Conservation (phyloP, 2,329 filamentous ascomycete genomes). For the Aspergillus pseudoviridinutans region DNA sequence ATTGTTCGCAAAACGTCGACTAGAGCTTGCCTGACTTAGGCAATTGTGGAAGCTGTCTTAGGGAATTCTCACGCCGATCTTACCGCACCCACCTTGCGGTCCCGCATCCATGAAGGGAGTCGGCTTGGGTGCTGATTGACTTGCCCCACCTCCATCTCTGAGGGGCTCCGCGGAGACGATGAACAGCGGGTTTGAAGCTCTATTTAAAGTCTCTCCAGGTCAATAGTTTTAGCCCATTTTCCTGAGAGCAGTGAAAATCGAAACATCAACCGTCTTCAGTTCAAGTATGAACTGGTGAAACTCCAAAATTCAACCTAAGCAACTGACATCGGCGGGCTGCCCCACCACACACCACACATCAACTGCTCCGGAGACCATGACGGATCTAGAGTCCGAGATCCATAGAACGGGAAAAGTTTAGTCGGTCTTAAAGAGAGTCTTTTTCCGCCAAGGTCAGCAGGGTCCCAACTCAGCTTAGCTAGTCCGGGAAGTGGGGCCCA, state of each 20-base stretch:
- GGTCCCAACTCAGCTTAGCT: constrained; percentile 7
- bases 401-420: background rate
- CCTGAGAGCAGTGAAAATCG: background rate
- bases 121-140: background rate
- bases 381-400: background rate
- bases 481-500: constrained; percentile 17
- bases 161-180: background rate
- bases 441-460: background rate
- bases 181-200: background rate
- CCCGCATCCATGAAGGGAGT: background rate
- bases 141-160: background rate
- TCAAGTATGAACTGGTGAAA: background rate
- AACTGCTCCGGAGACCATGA: background rate
- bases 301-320: background rate
- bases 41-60: constrained; percentile 11
- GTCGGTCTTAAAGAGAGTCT: background rate
- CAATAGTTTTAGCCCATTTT: background rate
- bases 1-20: background rate
- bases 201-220: background rate
- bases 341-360: too few species aligned
- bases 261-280: background rate
- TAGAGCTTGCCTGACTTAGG: constrained; percentile 11
- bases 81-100: background rate
- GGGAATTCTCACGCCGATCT: constrained; percentile 13
- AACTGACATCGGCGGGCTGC: background rate